Conservation (phyloP, 2,329 filamentous ascomycete species). For the Ascosphaera aggregata region DNA sequence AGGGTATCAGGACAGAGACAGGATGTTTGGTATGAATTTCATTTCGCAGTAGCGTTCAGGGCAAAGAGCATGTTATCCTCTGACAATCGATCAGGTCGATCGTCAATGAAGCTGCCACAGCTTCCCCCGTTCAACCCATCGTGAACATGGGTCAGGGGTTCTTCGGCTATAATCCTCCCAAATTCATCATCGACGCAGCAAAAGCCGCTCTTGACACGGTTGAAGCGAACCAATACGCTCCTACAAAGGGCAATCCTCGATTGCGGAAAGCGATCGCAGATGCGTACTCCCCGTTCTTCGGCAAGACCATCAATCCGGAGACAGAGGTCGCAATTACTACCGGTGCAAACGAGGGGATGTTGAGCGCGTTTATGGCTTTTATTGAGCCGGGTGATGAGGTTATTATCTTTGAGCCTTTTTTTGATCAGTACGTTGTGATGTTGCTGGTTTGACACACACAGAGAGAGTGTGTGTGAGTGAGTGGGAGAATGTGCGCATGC, state of each 20-base stretch:
- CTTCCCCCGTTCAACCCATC: conserved; percentile 39
- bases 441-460: too few species aligned
- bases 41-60: not conserved
- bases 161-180: conserved; percentile 73
- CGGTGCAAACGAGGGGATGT: conserved; percentile 43
- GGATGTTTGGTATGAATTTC: conserved; percentile 22
- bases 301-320: conserved; percentile 57
- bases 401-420: conserved; percentile 96
- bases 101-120: conserved; percentile 42
- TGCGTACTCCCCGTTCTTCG: conserved; percentile 79
- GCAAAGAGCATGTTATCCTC: too few species aligned
- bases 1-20: conserved; percentile 26
- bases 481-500: too few species aligned
- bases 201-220: conserved; percentile 75
- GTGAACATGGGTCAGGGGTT: conserved; percentile 47
- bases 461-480: too few species aligned
- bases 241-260: conserved; percentile 75
- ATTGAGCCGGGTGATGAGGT: conserved; percentile 89
- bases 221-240: conserved; percentile 97
- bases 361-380: conserved; percentile 95
- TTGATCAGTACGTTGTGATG: conserved; percentile 52
- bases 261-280: conserved; percentile 84
- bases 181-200: conserved; percentile 76
- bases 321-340: conserved; percentile 92
- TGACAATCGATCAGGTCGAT: too few species aligned